A percentile compares a stretch with the other conserved stretches of the same genome.
phyloP scores from a whole-genome alignment of 148 eudicot genomes.

The Gaultheria prostrata region DNA sequence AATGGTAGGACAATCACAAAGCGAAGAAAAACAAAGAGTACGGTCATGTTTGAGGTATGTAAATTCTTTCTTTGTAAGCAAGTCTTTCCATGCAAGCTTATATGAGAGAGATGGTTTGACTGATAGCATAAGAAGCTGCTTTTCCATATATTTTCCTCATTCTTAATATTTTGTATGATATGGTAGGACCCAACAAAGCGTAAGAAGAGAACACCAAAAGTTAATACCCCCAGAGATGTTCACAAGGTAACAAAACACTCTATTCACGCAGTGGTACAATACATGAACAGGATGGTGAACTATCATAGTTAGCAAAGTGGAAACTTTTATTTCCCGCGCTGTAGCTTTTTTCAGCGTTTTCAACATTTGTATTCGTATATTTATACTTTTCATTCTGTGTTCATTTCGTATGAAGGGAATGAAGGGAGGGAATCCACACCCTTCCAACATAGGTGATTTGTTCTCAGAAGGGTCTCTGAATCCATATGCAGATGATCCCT shows the following conservation, averaged over 20 bases:
- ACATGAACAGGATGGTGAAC: neutral
- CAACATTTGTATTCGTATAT: neutral
- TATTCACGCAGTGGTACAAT: neutral
- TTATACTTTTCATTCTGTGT: neutral
- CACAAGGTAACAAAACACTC: constrained; percentile 45
- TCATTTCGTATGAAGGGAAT: constrained; percentile 44
- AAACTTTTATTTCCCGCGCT: neutral
- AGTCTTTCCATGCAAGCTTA: neutral
- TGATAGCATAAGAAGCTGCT: neutral
- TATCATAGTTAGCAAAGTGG: neutral
- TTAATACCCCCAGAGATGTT: constrained; percentile 51
- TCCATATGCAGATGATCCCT: constrained; percentile 98
- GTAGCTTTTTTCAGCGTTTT: neutral
- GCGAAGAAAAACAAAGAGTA: constrained; percentile 82
- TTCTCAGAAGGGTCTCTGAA: constrained; percentile 94
- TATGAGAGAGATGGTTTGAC: neutral
- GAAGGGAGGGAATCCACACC: constrained; percentile 41
- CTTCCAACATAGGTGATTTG: constrained; percentile 83
- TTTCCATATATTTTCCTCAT: neutral
- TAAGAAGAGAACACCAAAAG: constrained; percentile 65
- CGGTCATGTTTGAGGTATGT: constrained; percentile 86
- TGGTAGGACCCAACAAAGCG: constrained; percentile 74
- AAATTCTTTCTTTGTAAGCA: constrained; percentile 13
- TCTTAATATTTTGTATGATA: neutral
- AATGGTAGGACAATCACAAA: constrained; percentile 76